phyloP scores from a whole-genome alignment of 805 yeast genomes.

The Wickerhamiella brachini region DNA sequence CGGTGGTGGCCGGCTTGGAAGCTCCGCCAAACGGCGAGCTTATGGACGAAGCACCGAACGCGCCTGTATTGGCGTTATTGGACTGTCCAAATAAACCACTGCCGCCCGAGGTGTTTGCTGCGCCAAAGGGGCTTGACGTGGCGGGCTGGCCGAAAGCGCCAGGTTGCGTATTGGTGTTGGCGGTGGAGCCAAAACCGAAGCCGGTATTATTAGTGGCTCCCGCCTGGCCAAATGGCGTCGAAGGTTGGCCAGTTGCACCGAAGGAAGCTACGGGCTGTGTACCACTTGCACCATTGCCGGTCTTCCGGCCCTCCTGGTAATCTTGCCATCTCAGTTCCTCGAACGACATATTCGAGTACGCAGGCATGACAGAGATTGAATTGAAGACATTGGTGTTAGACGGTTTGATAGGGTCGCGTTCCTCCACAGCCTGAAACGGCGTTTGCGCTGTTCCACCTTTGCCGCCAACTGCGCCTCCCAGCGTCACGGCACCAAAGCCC shows the following conservation, averaged over 20 bases:
- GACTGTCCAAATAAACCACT: neutral
- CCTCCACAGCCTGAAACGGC: slow-evolving; percentile 57
- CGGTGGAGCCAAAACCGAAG: slow-evolving; percentile 9
- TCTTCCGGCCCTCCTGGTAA: slow-evolving; percentile 58
- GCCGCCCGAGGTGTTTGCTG: neutral
- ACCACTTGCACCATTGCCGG: slow-evolving; percentile 31
- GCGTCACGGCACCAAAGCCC: slow-evolving; percentile 10
- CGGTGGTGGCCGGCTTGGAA: neutral
- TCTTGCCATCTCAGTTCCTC: slow-evolving; percentile 87
- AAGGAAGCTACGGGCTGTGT: neutral
- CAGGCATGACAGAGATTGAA: slow-evolving; percentile 79
- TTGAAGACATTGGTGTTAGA: slow-evolving; percentile 41
- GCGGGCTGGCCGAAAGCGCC: slow-evolving; percentile 2
- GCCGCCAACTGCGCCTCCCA: slow-evolving; percentile 24
- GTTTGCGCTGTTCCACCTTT: slow-evolving; percentile 52
- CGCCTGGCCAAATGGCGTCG: slow-evolving; percentile 6
- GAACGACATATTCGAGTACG: slow-evolving; percentile 62
- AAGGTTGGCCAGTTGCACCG: neutral
- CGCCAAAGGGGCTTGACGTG: slow-evolving; percentile 1
- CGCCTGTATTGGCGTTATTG: neutral
- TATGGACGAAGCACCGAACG: neutral
- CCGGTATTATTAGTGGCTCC: slow-evolving; percentile 5
- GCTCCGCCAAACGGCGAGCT: slow-evolving; percentile 6
- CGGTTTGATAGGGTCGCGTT: slow-evolving; percentile 54
- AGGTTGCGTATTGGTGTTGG: neutral